These are phyloP conservation scores for Mortierella sp. DNA, from an alignment of 371 early-diverging fungal species.

Conservation along the genomic window DNA sequence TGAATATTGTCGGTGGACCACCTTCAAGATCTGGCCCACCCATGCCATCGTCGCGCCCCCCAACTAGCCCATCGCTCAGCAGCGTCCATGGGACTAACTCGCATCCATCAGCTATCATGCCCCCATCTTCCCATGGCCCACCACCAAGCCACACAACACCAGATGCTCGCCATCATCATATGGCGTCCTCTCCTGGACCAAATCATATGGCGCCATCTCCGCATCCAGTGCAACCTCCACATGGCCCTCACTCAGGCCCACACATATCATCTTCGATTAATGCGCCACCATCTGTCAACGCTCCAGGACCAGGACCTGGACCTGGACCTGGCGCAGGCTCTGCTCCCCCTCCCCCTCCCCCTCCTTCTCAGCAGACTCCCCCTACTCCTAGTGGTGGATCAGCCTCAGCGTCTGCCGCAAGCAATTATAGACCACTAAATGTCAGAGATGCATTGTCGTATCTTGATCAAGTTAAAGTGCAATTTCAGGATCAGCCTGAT, in stretches of 20 bases:
- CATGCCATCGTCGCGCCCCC: slow-evolving; percentile 54
- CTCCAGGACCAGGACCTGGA: slow-evolving; percentile 38
- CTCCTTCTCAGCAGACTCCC: slow-evolving; percentile 40
- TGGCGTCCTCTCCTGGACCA: slow-evolving; percentile 55
- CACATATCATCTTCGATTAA: slow-evolving; percentile 51
- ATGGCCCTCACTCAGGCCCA: slow-evolving; percentile 38
- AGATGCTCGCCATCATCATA: slow-evolving; percentile 50
- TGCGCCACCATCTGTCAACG: slow-evolving; percentile 36
- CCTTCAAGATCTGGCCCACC: slow-evolving; percentile 49
- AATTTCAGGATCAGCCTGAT: slow-evolving; percentile 93
- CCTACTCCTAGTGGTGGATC: slow-evolving; percentile 42
- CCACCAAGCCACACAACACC: slow-evolving; percentile 45
- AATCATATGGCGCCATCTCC: slow-evolving; percentile 49
- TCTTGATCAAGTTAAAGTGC: slow-evolving; percentile 96
- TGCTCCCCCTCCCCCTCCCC: slow-evolving; percentile 27
- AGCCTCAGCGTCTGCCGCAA: slow-evolving; percentile 27
- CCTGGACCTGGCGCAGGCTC: slow-evolving; percentile 26
- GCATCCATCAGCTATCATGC: slow-evolving; percentile 55
- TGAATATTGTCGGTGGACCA: slow-evolving; percentile 41
- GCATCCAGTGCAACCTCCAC: slow-evolving; percentile 45
- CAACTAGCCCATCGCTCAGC: slow-evolving; percentile 48
- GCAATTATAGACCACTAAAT: slow-evolving; percentile 63
- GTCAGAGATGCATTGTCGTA: slow-evolving; percentile 96
- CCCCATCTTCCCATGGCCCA: slow-evolving; percentile 51
- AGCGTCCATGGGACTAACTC: slow-evolving; percentile 34